These are phyloP conservation scores for Epicoccum sorghinum DNA, from an alignment of 2,329 filamentous ascomycete genomes.

Conservation along the genomic window DNA sequence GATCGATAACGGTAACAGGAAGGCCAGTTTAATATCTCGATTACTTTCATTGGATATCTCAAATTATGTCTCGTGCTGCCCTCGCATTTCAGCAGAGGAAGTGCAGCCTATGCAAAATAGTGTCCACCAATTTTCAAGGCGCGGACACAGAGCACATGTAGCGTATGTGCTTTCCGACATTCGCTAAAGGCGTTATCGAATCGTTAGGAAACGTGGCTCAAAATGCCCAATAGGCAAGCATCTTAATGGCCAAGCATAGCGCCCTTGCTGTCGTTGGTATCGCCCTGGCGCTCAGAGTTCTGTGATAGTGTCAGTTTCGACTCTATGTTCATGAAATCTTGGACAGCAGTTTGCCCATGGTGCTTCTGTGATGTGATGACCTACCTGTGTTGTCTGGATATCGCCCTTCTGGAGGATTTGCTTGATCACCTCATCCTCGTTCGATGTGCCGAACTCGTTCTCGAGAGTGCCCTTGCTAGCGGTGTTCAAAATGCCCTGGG, in stretches of 20 bases:
- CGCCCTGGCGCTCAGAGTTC: slow-evolving; percentile 51
- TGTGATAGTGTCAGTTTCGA: slow-evolving; percentile 24
- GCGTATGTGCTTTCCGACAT: slow-evolving; percentile 6
- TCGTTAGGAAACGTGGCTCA: slow-evolving; percentile 18
- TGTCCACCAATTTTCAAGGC: slow-evolving; percentile 22
- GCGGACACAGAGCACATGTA: slow-evolving; percentile 10
- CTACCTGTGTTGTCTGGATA: slow-evolving; percentile 19
- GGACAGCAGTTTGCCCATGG: background rate
- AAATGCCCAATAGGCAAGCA: slow-evolving; percentile 37
- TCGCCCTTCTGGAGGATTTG: slow-evolving; percentile 79
- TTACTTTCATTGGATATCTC: slow-evolving; percentile 24
- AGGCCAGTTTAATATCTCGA: slow-evolving; percentile 1
- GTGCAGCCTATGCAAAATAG: slow-evolving; percentile 15
- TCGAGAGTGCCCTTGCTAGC: slow-evolving; percentile 78
- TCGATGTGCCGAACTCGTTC: slow-evolving; percentile 83
- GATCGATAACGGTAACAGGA: no score
- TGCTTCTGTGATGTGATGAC: background rate
- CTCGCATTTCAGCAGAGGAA: slow-evolving; percentile 28
- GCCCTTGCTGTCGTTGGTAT: slow-evolving; percentile 52
- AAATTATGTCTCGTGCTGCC: slow-evolving; percentile 18
- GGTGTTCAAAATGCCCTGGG: slow-evolving; percentile 76
- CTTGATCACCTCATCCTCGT: slow-evolving; percentile 80
- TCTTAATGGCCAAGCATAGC: slow-evolving; percentile 40
- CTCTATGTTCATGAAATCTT: background rate
- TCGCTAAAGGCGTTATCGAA: slow-evolving; percentile 28